phyloP scores from a whole-genome alignment of 169 alveolate species.

The Cryptosporidium canis region DNA sequence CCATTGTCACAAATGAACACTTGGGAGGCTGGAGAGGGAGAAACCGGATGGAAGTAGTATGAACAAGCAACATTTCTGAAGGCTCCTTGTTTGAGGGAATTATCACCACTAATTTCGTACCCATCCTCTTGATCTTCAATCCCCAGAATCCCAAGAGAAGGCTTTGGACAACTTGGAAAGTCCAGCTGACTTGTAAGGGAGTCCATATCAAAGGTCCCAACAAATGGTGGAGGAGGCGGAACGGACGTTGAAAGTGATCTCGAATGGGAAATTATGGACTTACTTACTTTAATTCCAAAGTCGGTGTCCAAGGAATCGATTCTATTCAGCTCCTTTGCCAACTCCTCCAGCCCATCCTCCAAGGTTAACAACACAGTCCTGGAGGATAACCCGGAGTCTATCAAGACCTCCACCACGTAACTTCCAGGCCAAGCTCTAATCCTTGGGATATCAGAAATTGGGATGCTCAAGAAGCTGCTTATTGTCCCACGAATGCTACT shows the following conservation, averaged over 20 bases:
- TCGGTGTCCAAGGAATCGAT: slow-evolving; percentile 8
- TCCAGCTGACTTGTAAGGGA: slow-evolving; percentile 37
- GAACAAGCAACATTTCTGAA: slow-evolving; percentile 33
- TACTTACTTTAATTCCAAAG: slow-evolving; percentile 24
- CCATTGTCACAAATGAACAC: slow-evolving; percentile 67
- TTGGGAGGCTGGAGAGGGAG: slow-evolving; percentile 51
- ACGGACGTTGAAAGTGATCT: slow-evolving; percentile 30
- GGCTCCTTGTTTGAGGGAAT: slow-evolving; percentile 61
- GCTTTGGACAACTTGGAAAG: slow-evolving; percentile 56
- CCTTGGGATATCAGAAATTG: slow-evolving; percentile 55
- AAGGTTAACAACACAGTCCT: slow-evolving; percentile 32
- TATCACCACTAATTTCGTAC: slow-evolving; percentile 51
- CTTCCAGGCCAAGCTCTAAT: slow-evolving; percentile 73
- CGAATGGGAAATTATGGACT: slow-evolving; percentile 19
- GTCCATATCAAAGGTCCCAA: slow-evolving; percentile 69
- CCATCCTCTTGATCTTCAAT: slow-evolving; percentile 46
- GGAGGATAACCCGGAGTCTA: slow-evolving; percentile 57
- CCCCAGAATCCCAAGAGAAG: slow-evolving; percentile 5
- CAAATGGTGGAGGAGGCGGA: slow-evolving; percentile 61
- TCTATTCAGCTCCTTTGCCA: slow-evolving; percentile 7
- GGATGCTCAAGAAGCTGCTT: slow-evolving; percentile 23
- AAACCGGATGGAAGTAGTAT: background rate
- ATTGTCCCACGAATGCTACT: slow-evolving; percentile 36
- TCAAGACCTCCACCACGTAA: slow-evolving; percentile 43
- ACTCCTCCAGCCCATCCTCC: background rate